Evolutionary conservation across 2,329 filamentous ascomycete species (phyloP), one percentile per base, ranked within the genome.

Genomic region (Aciculosporium take): DNA sequence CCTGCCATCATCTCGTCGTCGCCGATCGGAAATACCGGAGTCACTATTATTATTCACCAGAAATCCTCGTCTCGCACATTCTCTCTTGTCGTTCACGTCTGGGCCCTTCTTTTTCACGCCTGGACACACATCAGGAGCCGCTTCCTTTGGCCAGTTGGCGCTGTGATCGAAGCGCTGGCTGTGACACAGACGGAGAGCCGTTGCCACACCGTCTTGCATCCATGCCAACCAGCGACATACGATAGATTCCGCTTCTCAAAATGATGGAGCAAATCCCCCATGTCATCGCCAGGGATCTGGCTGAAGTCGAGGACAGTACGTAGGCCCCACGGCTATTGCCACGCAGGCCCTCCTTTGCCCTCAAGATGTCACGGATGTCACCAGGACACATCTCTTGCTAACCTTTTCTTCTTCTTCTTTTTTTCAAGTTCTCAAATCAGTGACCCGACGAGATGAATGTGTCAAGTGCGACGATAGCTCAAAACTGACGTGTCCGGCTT

Each of bases 401-500:
- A 25, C 10, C 15, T 7, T n/a, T n/a, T n/a, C n/a, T n/a, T n/a
- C n/a, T n/a, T n/a, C n/a, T n/a, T n/a, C n/a, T n/a, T n/a, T n/a
- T n/a, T n/a, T n/a, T n/a, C n/a, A 32, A 60, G 56, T 53, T 28
- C 49, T 59, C 27, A 30, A 31, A 15, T 51, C 52, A 39, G 56
- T 71, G 33, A 49, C 61, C 13, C 61, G 56, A 29, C 60, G 68
- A 52, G 57, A 63, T 40, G 56, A 58, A 29, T 75, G 71, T 48
- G 58, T 71, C 8, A 49, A 61, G 33, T 75, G 71, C 52, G 62
- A 65, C 23, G 59, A 63, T 38, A 51, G 47, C 54, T 40, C 65
- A 56, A 27, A 58, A 42, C 54, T 63, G 29, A 45, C 61, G 18
- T 74, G 71, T 42, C 71, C 72, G 5, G 37, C 49, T 5, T 76